Evolutionary conservation across 768 basidiomycete species (phyloP), one percentile per base, ranked within the genome.

Genomic region (Nidularia pulvinata): DNA sequence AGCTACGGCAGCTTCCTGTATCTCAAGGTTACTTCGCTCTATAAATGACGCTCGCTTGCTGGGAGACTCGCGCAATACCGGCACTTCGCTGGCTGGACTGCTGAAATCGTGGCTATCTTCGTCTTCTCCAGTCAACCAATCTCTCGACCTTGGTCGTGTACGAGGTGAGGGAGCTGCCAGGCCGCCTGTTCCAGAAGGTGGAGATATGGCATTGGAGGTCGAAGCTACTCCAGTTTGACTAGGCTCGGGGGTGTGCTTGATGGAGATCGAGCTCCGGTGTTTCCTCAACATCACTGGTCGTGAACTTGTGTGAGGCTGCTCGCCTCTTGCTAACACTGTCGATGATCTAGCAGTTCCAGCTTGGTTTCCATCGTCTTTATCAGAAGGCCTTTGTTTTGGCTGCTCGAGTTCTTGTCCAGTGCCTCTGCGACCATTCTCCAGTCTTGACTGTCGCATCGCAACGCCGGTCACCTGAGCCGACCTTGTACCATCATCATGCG

Each of bases 121-220:
- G 52, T 84, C 81, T 51, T 81, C 80, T 7, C 91, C 91, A 14
- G 91, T 91, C 34, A 93, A 69, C 90, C 91, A 91, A 62, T 92
- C 89, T 57, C 70, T 75, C 3, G 56, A 46, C 69, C n/a, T n/a
- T n/a, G n/a, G n/a, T n/a, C n/a, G n/a, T n/a, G n/a, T n/a, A n/a
- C n/a, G n/a, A n/a, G n/a, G n/a, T n/a, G n/a, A n/a, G n/a, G n/a
- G n/a, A n/a, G n/a, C n/a, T n/a, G n/a, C n/a, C n/a, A n/a, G n/a
- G n/a, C n/a, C n/a, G n/a, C n/a, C n/a, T n/a, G n/a, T n/a, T n/a
- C n/a, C n/a, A n/a, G n/a, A n/a, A 51, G 58, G 52, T 13, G 53
- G 35, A 4, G 55, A 35, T 33, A 46, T 32, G 13, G 45, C 9
- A n/a, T 46, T 7, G 45, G 45, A 46, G 10, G 25, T 19, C 22